Percentiles rank a stretch among this genome's conserved stretches.
These are phyloP conservation scores for Hypholoma sublateritium DNA, from an alignment of 768 basidiomycete genomes.

Conservation along the genomic window DNA sequence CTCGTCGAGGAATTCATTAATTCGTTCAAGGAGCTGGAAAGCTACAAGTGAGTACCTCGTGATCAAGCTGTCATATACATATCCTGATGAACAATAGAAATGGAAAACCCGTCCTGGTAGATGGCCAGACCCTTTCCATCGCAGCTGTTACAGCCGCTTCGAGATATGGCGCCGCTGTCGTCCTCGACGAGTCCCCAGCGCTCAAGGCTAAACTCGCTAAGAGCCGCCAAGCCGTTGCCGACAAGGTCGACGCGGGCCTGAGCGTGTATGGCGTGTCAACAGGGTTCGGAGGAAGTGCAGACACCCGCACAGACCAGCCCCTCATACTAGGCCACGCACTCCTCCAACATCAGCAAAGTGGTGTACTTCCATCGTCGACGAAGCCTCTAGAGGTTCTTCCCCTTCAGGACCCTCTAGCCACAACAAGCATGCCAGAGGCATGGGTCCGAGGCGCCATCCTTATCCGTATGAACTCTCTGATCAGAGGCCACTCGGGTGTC, in stretches of 20 bases:
- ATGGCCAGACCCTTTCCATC: conserved; percentile 72
- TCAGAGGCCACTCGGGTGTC: conserved; percentile 86
- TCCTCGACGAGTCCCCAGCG: conserved; percentile 46
- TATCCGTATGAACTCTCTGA: conserved; percentile 85
- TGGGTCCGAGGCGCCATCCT: conserved; percentile 90
- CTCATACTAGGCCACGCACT: conserved; percentile 76
- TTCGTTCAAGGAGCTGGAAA: conserved; percentile 60
- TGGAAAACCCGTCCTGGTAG: conserved; percentile 62
- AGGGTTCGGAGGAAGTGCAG: conserved; percentile 88
- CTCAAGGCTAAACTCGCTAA: conserved; percentile 56
- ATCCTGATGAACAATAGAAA: conserved; percentile 36
- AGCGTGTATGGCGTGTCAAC: conserved; percentile 84
- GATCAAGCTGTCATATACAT: neutral
- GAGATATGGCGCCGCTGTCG: conserved; percentile 54
- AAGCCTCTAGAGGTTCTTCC: conserved; percentile 55
- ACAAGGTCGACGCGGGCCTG: conserved; percentile 64
- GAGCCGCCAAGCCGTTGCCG: conserved; percentile 61
- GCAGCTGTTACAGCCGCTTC: conserved; percentile 78
- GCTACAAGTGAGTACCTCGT: conserved; percentile 50
- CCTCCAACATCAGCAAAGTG: conserved; percentile 81
- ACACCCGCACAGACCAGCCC: conserved; percentile 78
- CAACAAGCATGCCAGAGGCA: conserved; percentile 77
- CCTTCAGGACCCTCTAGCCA: conserved; percentile 65
- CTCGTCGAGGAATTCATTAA: conserved; percentile 59
- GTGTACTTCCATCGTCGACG: conserved; percentile 65